These are phyloP conservation scores for Gnomoniopsis smithogilvyi DNA, from an alignment of 2,329 filamentous ascomycete species.

Conservation along the genomic window DNA sequence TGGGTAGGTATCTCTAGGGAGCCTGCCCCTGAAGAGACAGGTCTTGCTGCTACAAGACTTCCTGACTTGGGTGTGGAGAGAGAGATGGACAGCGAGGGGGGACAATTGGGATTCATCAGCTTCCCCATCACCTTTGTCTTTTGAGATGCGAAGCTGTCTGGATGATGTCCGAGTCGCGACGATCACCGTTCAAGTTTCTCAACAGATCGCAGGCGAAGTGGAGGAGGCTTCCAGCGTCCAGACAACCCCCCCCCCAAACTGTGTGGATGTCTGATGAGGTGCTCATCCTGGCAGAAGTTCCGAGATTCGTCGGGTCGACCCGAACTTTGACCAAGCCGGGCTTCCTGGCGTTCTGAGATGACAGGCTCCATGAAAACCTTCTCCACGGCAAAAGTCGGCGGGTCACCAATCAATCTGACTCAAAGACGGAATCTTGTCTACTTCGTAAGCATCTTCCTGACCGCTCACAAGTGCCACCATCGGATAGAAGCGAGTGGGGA, in stretches of 20 bases:
- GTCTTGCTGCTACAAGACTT: too few species aligned
- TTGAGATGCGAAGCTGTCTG: too few species aligned
- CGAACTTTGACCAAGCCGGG: background rate
- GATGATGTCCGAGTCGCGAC: too few species aligned
- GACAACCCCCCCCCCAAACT: background rate
- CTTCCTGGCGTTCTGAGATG: background rate
- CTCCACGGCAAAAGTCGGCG: too few species aligned
- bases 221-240: too few species aligned
- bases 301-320: slow-evolving; percentile 7
- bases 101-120: too few species aligned
- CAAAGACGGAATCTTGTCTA: background rate
- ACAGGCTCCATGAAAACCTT: too few species aligned
- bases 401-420: too few species aligned
- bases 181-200: too few species aligned
- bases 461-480: background rate
- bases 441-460: background rate
- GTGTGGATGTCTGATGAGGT: slow-evolving; percentile 1
- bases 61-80: too few species aligned
- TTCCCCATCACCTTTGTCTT: too few species aligned
- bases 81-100: too few species aligned
- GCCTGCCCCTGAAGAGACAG: background rate
- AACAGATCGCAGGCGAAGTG: background rate
- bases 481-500: background rate
- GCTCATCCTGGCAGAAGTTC: background rate
- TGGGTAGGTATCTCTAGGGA: background rate